phyloP scores from a whole-genome alignment of 176 grass and related monocot species.

The Alloteropsis semialata region DNA sequence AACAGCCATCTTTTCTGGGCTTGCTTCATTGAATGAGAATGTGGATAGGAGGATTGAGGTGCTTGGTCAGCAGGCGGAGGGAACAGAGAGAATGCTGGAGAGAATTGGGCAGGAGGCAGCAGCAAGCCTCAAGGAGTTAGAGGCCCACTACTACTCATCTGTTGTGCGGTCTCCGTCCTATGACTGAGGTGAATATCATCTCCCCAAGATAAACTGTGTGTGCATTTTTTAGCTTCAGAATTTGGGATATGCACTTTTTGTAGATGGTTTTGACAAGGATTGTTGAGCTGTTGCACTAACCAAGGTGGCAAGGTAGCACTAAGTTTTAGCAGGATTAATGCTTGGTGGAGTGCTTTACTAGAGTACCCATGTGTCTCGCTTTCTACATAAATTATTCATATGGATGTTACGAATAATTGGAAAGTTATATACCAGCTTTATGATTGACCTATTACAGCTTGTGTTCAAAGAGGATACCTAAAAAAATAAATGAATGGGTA shows the following conservation, averaged over 20 bases:
- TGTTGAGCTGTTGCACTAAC: not conserved
- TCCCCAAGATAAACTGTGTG: not conserved
- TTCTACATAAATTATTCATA: not conserved
- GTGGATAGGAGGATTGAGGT: slow-evolving; percentile 76
- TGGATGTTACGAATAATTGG: not conserved
- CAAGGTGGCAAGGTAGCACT: not conserved
- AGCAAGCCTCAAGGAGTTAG: slow-evolving; percentile 79
- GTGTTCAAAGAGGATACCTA: not conserved
- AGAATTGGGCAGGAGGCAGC: slow-evolving; percentile 85
- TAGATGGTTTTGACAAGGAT: not conserved
- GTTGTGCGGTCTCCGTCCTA: slow-evolving; percentile 37
- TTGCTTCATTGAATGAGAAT: slow-evolving; percentile 82
- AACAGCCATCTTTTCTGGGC: slow-evolving; percentile 91
- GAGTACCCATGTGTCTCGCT: not conserved
- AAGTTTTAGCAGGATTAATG: not conserved
- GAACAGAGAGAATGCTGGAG: slow-evolving; percentile 80
- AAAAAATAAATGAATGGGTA: slow-evolving; percentile 15
- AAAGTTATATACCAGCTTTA: not conserved
- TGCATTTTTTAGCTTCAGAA: not conserved
- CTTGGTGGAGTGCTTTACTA: not conserved
- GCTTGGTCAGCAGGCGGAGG: slow-evolving; percentile 56
- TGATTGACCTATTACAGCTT: not conserved
- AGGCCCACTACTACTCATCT: slow-evolving; percentile 86
- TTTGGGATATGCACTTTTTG: not conserved
- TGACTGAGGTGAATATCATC: slow-evolving; percentile 36